Base-by-base conservation (phyloP, 1,284 basidiomycete genomes). In the Ceratobasidium sp. region DNA sequence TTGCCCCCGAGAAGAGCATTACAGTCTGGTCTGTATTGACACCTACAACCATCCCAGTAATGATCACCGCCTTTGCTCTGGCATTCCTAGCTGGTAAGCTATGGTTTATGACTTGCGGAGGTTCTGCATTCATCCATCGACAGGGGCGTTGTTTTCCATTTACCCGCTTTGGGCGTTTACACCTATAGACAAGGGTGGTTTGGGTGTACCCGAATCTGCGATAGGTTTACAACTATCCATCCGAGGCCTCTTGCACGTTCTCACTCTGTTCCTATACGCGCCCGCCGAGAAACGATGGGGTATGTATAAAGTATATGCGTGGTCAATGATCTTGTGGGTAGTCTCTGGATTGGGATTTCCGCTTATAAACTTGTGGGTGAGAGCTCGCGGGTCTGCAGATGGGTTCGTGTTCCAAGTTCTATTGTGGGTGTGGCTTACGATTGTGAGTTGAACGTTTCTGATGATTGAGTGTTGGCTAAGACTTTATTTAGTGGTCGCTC, bases 401-500 rank as follows among this genome's bases (percentile, higher is more conserved):
- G 65, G 65, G 2, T 16, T 58, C n/a, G 21, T 69, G 4, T 69
- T 69, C 30, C 65, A 69, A 34, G 21, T 57, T 8, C 28, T 69
- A 21, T 8, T 69, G 41, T 57, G 53, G 26, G 45, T 46, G 34
- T 69, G 65, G 65, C 53, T 69, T 58, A 57, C 53, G 16, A 58
- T 69, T 53, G 65, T 69, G 52, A 69, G 65, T 50, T 43, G 26
- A 32, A 8, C 3, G 10, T 36, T 26, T 58, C 1, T 26, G n/a
- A 18, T 10, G n/a, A n/a, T n/a, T n/a, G n/a, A n/a, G n/a, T n/a
- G n/a, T n/a, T n/a, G n/a, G n/a, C n/a, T n/a, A n/a, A n/a, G n/a
- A n/a, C n/a, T n/a, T n/a, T n/a, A n/a, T n/a, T n/a, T n/a, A 69
- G 65, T 69, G 65, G 65, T 69, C 65, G 14, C 58, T 69, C 26